Base-by-base conservation (phyloP, 257 asterid genomes). In the Capsicum chinense region DNA sequence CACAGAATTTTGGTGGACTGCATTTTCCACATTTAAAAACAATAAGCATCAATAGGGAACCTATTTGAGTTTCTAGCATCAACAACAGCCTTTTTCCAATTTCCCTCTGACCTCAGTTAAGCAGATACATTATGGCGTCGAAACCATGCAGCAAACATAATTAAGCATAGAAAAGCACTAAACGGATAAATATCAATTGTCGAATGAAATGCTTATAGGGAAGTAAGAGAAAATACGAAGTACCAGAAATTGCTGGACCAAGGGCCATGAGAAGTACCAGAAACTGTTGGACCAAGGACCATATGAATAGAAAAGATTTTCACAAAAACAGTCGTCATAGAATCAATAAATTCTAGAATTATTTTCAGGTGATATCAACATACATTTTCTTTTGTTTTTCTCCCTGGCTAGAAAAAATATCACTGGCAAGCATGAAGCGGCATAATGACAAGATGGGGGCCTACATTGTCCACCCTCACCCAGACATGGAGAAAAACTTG, bases 121-220 rank as follows among this genome's bases (percentile, higher is more conserved):
- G 81, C 81, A 52, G 39, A 76, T 76, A 52, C 47, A 21, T 52
- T 52, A 50, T 76, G 63, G 63, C 14, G 42, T 76, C 7, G 47
- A 52, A 76, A 21, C 81, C 5, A 76, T 26, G 47, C 81, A 76
- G 14, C 81, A 76, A 48, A 73, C 9, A 73, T 16, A 11, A 69
- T 0, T 69, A 54, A 58, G 12, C 19, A 73, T 3, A 48, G 1
- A 73, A 47, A 48, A 48, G 17, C 80, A 73, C 79, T 73, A 73
- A 76, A 76, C 50, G 63, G 63, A 52, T 50, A 74, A 76, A 21
- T 52, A 76, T 52, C 63, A 21, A 21, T 13, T 21, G 48, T 76
- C 19, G 47, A 56, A 76, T 76, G 81, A 76, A 76, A 52, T 50
- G 81, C 44, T 76, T 76, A 19, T 19, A 52, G 13, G 19, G 60